phyloP scores from a whole-genome alignment of 2,329 filamentous ascomycete genomes.

The Coniosporium tulheliwenetii region DNA sequence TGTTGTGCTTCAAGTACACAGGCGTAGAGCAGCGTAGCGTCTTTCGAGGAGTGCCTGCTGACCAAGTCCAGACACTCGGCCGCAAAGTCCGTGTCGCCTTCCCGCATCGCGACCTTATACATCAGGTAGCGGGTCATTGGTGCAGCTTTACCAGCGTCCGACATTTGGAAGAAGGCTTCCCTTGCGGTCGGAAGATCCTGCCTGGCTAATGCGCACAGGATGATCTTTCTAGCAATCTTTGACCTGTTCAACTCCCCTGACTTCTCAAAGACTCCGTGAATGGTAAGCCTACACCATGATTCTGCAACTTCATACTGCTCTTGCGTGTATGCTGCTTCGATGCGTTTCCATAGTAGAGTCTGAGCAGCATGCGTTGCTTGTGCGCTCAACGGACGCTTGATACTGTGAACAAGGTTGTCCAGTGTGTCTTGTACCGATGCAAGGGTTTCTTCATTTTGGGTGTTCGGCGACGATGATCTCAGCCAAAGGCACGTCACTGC shows the following conservation, averaged over 20 bases:
- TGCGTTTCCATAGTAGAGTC: conserved; percentile 64
- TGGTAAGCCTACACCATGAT: conserved; percentile 55
- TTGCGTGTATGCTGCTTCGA: conserved; percentile 43
- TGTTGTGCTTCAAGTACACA: conserved; percentile 66
- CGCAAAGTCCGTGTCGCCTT: conserved; percentile 39
- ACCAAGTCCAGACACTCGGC: conserved; percentile 47
- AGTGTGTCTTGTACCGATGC: too few species aligned
- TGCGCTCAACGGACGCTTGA: conserved; percentile 29
- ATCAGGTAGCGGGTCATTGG: conserved; percentile 56
- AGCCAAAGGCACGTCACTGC: conserved; percentile 56
- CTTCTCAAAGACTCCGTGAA: conserved; percentile 50
- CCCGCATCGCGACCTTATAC: conserved; percentile 55
- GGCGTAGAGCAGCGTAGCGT: conserved; percentile 56
- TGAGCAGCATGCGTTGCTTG: conserved; percentile 52
- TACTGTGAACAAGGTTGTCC: too few species aligned
- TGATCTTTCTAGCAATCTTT: conserved; percentile 59
- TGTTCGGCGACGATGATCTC: conserved; percentile 27
- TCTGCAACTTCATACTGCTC: conserved; percentile 40
- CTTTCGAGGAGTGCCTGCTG: conserved; percentile 33
- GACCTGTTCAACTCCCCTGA: conserved; percentile 50
- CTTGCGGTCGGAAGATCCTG: conserved; percentile 39
- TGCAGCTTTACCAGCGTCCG: conserved; percentile 40
- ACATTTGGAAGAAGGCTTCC: conserved; percentile 43
- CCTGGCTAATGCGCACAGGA: conserved; percentile 50
- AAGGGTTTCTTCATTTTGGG: too few species aligned